Conservation (phyloP, 169 alveolate genomes). For the Plasmodium berghei region DNA sequence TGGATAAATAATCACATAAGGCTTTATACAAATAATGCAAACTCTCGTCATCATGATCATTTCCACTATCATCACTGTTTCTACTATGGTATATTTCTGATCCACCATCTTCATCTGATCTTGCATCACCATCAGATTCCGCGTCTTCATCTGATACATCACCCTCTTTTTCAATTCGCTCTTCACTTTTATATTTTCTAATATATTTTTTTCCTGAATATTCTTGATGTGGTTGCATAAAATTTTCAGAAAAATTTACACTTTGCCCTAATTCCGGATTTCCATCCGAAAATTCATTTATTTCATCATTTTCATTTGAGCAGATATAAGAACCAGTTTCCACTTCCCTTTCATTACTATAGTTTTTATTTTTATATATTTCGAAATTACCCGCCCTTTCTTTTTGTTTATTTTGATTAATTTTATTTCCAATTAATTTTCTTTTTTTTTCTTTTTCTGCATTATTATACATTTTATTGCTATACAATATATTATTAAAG, state of each 20-base stretch:
- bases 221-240: not conserved
- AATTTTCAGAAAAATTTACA: not conserved
- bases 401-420: too few relatives aligned
- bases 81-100: not conserved
- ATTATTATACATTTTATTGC: too few relatives aligned
- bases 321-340: too few relatives aligned
- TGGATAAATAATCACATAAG: constrained; percentile 82
- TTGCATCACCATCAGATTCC: not conserved
- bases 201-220: constrained; percentile 1
- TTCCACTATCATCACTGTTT: not conserved
- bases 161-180: not conserved
- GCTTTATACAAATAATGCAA: constrained; percentile 80
- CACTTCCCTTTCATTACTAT: too few relatives aligned
- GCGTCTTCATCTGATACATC: not conserved
- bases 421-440: too few relatives aligned
- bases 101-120: not conserved
- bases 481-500: too few relatives aligned
- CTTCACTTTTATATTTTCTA: not conserved
- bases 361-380: too few relatives aligned
- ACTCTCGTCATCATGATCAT: not conserved
- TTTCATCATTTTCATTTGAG: not conserved
- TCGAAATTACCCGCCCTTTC: too few relatives aligned
- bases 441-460: too few relatives aligned
- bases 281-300: not conserved
- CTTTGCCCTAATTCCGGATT: not conserved